These are phyloP conservation scores for Phytopythium vexans DNA, from an alignment of 352 stramenopile species.

Conservation along the genomic window DNA sequence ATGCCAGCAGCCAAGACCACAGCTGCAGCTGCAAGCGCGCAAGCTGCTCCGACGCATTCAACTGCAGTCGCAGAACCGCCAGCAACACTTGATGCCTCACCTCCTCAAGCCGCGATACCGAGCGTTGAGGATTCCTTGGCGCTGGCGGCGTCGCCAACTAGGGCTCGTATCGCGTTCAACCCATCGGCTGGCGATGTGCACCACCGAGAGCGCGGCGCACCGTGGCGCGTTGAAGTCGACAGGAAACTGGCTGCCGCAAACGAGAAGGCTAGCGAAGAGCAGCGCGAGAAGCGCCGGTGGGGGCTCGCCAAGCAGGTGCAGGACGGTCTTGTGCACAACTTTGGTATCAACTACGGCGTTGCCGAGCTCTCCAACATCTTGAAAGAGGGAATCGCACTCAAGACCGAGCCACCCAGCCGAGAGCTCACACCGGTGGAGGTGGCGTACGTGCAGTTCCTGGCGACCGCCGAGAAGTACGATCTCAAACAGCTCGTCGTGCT, in stretches of 20 bases:
- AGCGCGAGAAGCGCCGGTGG: slow-evolving; percentile 67
- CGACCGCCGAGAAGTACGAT: slow-evolving; percentile 73
- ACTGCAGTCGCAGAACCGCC: not conserved
- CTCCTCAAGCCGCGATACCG: too few species aligned
- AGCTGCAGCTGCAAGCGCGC: not conserved
- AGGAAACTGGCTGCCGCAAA: slow-evolving; percentile 39
- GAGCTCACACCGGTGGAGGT: slow-evolving; percentile 51
- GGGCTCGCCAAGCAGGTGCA: slow-evolving; percentile 74
- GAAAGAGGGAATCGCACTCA: slow-evolving; percentile 49
- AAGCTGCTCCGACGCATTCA: not conserved
- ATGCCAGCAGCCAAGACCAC: not conserved
- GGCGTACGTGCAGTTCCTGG: slow-evolving; percentile 54
- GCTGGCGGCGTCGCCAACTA: slow-evolving; percentile 8
- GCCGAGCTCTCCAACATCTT: slow-evolving; percentile 59
- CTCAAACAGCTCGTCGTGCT: slow-evolving; percentile 61
- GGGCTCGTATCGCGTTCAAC: slow-evolving; percentile 54
- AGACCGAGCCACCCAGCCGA: slow-evolving; percentile 11
- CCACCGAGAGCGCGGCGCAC: slow-evolving; percentile 39
- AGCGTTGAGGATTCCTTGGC: slow-evolving; percentile 14
- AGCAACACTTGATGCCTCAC: too few species aligned
- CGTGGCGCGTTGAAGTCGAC: slow-evolving; percentile 47
- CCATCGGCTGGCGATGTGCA: slow-evolving; percentile 63
- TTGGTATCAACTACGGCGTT: slow-evolving; percentile 68
- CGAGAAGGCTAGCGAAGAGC: slow-evolving; percentile 43
- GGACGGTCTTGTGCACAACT: slow-evolving; percentile 65